Evolutionary conservation across 768 basidiomycete genomes (phyloP), one percentile per base, ranked within the genome.

Genomic region (Naganishia friedmannii): DNA sequence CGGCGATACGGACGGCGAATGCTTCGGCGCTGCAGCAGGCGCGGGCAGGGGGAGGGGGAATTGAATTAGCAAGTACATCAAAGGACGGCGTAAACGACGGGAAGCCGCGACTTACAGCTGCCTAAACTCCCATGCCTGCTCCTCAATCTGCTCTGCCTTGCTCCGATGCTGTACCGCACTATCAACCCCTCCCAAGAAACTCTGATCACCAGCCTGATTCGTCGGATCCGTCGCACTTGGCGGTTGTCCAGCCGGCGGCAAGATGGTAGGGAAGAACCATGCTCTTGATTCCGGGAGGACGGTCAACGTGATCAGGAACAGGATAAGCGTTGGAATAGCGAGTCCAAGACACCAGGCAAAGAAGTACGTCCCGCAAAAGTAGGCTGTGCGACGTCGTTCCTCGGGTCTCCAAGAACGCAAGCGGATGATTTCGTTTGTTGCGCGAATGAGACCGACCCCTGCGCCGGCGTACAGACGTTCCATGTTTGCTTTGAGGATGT

Each of bases 51-150:
- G 28, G 53, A 37, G 12, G 4, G 34, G 12, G 12, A 37, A n/a
- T n/a, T n/a, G n/a, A n/a, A 42, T 42, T 42, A 42, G 42, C 15
- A 37, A 42, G n/a, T n/a, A n/a, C n/a, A n/a, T n/a, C n/a, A n/a
- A n/a, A n/a, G n/a, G n/a, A n/a, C n/a, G n/a, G n/a, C n/a, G n/a
- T n/a, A n/a, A n/a, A n/a, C n/a, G n/a, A n/a, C n/a, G n/a, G n/a
- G n/a, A n/a, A n/a, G n/a, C 74, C 46, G 70, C 28, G 74, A 77
- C 70, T 60, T 29, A 67, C 71, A 72, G 53, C 42, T 65, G 58
- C 7, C 77, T 77, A 51, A 82, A 82, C 71, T 82, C 83, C 74
- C 80, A 82, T 13, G 80, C 79, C 72, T 82, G 82, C 71, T 83
- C 76, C 56, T 83, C 82, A 48, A 79, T 75, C 70, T 83, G 83